phyloP scores from a whole-genome alignment of 2,329 filamentous ascomycete species.

The Ceratocystis ficicola region DNA sequence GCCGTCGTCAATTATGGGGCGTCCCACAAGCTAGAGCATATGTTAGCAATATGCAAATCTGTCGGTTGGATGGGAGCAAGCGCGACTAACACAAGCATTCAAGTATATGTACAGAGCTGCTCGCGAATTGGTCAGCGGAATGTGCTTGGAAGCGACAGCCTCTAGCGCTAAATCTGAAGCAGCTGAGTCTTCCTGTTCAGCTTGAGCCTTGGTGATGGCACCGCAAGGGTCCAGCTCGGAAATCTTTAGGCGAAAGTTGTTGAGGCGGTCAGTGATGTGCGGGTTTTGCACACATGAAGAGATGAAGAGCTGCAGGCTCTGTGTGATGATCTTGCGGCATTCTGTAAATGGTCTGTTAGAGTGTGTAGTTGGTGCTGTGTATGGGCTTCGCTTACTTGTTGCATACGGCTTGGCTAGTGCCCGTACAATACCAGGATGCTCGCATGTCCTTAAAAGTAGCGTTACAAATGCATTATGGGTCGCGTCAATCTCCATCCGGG shows the following conservation, averaged over 20 bases:
- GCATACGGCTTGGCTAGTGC: constrained; percentile 42
- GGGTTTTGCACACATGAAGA: constrained; percentile 45
- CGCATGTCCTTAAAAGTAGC: constrained; percentile 48
- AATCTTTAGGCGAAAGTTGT: constrained; percentile 46
- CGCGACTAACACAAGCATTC: constrained; percentile 57
- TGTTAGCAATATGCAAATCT: neutral
- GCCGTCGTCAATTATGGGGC: constrained; percentile 72
- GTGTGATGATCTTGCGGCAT: constrained; percentile 38
- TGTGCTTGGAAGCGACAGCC: constrained; percentile 46
- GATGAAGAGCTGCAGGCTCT: constrained; percentile 43
- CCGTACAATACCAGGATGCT: constrained; percentile 44
- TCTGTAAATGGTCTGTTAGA: constrained; percentile 28
- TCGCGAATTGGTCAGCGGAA: constrained; percentile 61
- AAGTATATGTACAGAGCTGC: constrained; percentile 77
- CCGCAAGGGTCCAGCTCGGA: constrained; percentile 36
- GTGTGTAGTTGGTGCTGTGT: neutral
- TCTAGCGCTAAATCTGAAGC: constrained; percentile 38
- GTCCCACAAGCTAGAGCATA: constrained; percentile 55
- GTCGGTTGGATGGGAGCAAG: neutral
- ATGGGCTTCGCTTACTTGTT: constrained; percentile 9
- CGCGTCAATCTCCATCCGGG: constrained; percentile 46
- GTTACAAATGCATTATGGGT: constrained; percentile 52
- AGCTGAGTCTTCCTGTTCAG: constrained; percentile 34
- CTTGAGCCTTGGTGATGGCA: neutral
- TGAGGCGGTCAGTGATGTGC: constrained; percentile 42